Evolutionary conservation across 1,284 basidiomycete species (phyloP).

Genomic region (Vanrija sp.): DNA sequence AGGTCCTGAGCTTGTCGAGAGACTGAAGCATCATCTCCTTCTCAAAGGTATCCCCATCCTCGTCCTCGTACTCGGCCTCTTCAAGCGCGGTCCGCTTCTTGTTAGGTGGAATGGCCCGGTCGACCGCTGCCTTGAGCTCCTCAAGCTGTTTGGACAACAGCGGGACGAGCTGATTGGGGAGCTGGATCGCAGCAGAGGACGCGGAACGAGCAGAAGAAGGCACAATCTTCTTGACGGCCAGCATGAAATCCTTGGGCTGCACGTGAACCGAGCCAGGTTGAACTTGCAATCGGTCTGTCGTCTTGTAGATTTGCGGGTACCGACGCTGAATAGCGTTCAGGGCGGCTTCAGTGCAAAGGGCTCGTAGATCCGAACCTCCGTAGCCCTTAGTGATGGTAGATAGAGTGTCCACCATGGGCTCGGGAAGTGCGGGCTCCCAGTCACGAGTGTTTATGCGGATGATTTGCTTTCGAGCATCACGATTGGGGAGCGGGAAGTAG

Average conservation of each 20-base stretch:
- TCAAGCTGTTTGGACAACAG: constrained; percentile 69
- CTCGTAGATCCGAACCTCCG: constrained; percentile 93
- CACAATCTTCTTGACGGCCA: constrained; percentile 89
- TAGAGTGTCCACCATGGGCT: constrained; percentile 63
- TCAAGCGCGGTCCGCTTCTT: constrained; percentile 79
- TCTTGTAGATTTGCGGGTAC: constrained; percentile 97
- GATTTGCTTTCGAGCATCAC: constrained; percentile 83
- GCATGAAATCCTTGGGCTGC: constrained; percentile 92
- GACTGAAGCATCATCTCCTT: constrained; percentile 81
- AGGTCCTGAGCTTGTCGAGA: constrained; percentile 85
- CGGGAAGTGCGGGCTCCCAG: constrained; percentile 79
- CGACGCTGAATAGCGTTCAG: constrained; percentile 92
- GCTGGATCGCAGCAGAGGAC: constrained; percentile 73
- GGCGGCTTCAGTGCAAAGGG: constrained; percentile 92
- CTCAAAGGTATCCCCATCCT: constrained; percentile 66
- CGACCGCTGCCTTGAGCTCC: constrained; percentile 65
- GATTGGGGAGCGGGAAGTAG: constrained; percentile 88
- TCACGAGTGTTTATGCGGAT: constrained; percentile 84
- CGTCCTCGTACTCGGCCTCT: constrained; percentile 87
- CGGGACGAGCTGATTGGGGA: constrained; percentile 82
- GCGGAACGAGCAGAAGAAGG: constrained; percentile 92
- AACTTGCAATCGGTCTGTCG: constrained; percentile 76
- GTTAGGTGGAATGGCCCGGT: constrained; percentile 64
- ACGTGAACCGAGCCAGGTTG: constrained; percentile 83
- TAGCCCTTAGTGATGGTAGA: constrained; percentile 95